Percentiles rank a stretch among this genome's conserved stretches.
phyloP scores from a whole-genome alignment of 352 stramenopile species.

The Phytophthora hybrid region DNA sequence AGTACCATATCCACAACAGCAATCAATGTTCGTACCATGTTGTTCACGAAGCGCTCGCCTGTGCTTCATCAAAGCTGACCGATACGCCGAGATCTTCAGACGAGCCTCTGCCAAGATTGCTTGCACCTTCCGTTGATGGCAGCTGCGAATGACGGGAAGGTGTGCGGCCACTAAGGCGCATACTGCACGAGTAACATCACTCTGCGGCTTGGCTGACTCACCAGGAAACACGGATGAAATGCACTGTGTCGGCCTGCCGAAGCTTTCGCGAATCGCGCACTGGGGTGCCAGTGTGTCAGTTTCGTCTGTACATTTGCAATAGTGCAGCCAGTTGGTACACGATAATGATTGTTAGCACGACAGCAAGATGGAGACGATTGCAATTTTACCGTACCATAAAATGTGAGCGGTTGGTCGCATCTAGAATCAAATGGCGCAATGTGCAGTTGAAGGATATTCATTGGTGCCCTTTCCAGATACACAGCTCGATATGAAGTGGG shows the following conservation, averaged over 20 bases:
- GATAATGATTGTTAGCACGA: too few relatives aligned
- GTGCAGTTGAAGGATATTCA: conserved; percentile 29
- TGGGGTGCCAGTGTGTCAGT: conserved; percentile 34
- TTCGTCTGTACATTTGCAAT: conserved; percentile 37
- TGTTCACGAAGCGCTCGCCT: background rate
- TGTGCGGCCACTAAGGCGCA: conserved; percentile 33
- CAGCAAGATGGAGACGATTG: background rate
- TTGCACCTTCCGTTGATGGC: conserved; percentile 37
- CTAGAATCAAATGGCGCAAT: conserved; percentile 28
- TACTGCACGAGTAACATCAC: conserved; percentile 37
- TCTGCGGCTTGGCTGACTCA: conserved; percentile 28
- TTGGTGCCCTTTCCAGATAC: conserved; percentile 30
- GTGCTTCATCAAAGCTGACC: conserved; percentile 25
- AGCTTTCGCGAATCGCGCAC: conserved; percentile 43
- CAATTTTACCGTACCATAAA: conserved; percentile 40
- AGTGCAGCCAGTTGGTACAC: conserved; percentile 3
- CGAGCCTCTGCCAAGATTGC: conserved; percentile 42
- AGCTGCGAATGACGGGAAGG: conserved; percentile 38
- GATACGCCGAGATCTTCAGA: conserved; percentile 33
- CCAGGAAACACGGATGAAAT: conserved; percentile 42
- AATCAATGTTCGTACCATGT: conserved; percentile 14
- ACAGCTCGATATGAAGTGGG: conserved; percentile 41
- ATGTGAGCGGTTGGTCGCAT: conserved; percentile 39
- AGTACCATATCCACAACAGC: background rate
- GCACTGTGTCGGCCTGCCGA: conserved; percentile 44